Percentiles rank a stretch among this genome's conserved stretches.
phyloP scores from a whole-genome alignment of 108 stramenopile genomes.

The Cyclotella sp. region DNA sequence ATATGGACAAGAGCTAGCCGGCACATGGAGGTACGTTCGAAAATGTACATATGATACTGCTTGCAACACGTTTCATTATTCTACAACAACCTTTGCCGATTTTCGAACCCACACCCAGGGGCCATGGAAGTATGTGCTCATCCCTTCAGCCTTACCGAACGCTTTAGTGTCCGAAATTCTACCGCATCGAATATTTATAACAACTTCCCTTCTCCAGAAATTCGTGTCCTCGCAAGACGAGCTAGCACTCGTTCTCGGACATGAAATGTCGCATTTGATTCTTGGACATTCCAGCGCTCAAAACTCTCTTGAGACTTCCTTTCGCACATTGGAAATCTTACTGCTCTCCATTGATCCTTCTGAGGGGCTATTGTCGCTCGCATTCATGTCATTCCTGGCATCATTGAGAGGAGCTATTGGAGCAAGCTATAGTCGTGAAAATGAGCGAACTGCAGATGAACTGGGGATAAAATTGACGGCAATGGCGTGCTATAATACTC shows the following conservation, averaged over 20 bases:
- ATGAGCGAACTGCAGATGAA: slow-evolving; percentile 81
- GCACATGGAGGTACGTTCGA: slow-evolving; percentile 39
- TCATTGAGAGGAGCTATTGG: slow-evolving; percentile 58
- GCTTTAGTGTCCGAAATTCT: slow-evolving; percentile 90
- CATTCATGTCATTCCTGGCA: slow-evolving; percentile 66
- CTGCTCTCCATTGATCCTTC: slow-evolving; percentile 84
- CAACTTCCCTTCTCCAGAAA: slow-evolving; percentile 68
- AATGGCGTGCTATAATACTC: slow-evolving; percentile 84
- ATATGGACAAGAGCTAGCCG: slow-evolving; percentile 43
- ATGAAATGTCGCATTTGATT: slow-evolving; percentile 82
- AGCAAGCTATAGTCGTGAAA: slow-evolving; percentile 71
- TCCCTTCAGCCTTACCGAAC: slow-evolving; percentile 70
- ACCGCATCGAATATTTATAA: slow-evolving; percentile 85
- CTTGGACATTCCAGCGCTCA: slow-evolving; percentile 71
- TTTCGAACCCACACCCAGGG: neutral
- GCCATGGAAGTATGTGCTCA: slow-evolving; percentile 63
- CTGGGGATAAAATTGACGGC: slow-evolving; percentile 78
- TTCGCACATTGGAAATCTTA: slow-evolving; percentile 81
- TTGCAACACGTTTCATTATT: neutral
- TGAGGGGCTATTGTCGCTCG: slow-evolving; percentile 71
- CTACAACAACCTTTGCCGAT: neutral
- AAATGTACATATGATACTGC: neutral
- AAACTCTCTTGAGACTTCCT: slow-evolving; percentile 64
- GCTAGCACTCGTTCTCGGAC: slow-evolving; percentile 81
- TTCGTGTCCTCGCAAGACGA: slow-evolving; percentile 83